A percentile compares a stretch with the other conserved stretches of the same genome.
Evolutionary conservation across 768 basidiomycete species (phyloP).

Genomic region (Fomitopsis pulvina): DNA sequence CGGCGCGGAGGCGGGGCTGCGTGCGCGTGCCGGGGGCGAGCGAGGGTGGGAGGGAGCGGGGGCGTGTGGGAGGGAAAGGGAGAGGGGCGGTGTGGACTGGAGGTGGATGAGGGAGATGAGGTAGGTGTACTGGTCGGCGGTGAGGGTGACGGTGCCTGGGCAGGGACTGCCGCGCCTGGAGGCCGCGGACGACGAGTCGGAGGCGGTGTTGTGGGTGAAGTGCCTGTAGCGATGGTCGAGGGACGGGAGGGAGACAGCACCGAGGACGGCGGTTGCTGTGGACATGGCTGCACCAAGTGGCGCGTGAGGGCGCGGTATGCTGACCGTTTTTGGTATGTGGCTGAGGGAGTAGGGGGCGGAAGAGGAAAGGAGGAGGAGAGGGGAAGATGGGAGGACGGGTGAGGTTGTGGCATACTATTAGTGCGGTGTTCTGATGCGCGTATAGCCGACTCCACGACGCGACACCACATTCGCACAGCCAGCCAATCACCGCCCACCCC

Average conservation of each 20-base stretch:
- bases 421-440: no score
- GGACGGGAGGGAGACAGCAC: neutral
- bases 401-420: no score
- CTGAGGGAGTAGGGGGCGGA: no score
- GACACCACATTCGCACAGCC: no score
- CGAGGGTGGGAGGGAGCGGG: neutral
- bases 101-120: constrained; percentile 4
- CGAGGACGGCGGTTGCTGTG: neutral
- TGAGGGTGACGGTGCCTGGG: constrained; percentile 1
- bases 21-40: constrained; percentile 1
- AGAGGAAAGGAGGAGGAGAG: no score
- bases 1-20: neutral
- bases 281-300: no score
- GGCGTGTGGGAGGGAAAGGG: neutral
- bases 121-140: neutral
- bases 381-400: no score
- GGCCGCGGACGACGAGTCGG: neutral
- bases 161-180: neutral
- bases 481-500: no score
- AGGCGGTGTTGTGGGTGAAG: neutral
- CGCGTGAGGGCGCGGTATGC: no score
- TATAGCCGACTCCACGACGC: no score
- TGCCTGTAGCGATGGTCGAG: neutral
- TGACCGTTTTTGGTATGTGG: no score
- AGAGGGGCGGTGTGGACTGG: constrained; percentile 11